These are phyloP conservation scores for Botrytis fragariae DNA, from an alignment of 2,329 filamentous ascomycete species.

Conservation along the genomic window DNA sequence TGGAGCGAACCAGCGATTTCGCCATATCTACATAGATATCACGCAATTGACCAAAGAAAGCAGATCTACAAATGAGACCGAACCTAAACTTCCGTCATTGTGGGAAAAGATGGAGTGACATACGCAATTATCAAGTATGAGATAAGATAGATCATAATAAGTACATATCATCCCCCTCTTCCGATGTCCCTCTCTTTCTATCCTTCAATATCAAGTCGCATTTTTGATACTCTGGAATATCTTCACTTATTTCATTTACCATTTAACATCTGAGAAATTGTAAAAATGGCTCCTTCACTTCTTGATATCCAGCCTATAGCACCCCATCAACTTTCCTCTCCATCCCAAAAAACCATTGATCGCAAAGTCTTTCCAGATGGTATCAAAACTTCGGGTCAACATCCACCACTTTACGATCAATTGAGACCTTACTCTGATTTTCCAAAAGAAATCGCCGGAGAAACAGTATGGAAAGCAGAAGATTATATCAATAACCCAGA, in stretches of 20 bases:
- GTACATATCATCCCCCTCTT: neutral
- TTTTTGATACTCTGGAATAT: neutral
- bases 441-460: constrained; percentile 66
- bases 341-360: constrained; percentile 27
- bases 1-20: neutral
- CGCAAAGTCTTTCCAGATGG: constrained; percentile 39
- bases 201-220: neutral
- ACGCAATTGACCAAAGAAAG: constrained; percentile 17
- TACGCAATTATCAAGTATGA: neutral
- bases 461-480: constrained; percentile 66
- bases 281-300: constrained; percentile 28
- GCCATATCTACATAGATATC: constrained; percentile 16
- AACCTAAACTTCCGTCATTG: neutral
- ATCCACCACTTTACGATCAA: constrained; percentile 62
- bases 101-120: neutral
- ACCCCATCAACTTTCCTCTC: constrained; percentile 26
- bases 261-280: neutral
- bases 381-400: constrained; percentile 61
- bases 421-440: constrained; percentile 68
- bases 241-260: neutral
- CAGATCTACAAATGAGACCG: constrained; percentile 14
- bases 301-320: constrained; percentile 27
- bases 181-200: neutral
- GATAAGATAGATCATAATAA: constrained; percentile 2
- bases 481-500: constrained; percentile 38